Percentiles rank a stretch among this genome's conserved stretches.
Conservation (phyloP, 495 filamentous ascomycete genomes). For the Aspergillus ellipticus region DNA sequence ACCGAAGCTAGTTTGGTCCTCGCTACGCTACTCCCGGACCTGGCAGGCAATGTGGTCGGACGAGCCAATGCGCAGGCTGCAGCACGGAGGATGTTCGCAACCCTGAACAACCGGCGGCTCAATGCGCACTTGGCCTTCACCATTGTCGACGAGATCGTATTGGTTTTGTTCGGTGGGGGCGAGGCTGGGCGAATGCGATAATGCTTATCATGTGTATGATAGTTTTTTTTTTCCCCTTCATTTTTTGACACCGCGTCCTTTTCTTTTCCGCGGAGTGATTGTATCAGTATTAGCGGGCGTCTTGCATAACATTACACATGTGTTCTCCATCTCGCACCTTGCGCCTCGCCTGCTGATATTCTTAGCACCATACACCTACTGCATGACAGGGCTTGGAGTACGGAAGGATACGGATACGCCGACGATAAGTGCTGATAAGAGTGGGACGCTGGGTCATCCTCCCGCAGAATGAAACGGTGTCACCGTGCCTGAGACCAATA, state of each 20-base stretch:
- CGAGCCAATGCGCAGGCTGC: slow-evolving; percentile 80
- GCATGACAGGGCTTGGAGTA: background rate
- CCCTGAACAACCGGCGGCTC: slow-evolving; percentile 66
- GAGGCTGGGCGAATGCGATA: slow-evolving; percentile 10
- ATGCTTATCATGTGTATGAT: background rate
- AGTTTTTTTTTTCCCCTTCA: background rate
- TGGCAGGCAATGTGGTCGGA: slow-evolving; percentile 82
- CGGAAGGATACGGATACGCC: background rate
- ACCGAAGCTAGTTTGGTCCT: slow-evolving; percentile 74
- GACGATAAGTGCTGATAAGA: background rate
- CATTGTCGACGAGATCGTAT: slow-evolving; percentile 72
- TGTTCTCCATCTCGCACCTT: background rate
- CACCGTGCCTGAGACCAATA: background rate
- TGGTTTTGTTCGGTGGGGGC: slow-evolving; percentile 62
- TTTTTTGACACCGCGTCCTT: background rate
- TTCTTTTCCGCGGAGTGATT: background rate
- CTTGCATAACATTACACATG: background rate
- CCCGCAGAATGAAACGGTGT: no score
- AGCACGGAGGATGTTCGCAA: slow-evolving; percentile 73
- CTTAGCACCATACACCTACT: no score
- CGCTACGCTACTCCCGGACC: slow-evolving; percentile 73
- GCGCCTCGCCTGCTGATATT: no score
- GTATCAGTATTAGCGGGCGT: background rate
- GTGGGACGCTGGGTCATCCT: no score
- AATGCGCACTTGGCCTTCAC: slow-evolving; percentile 78